Evolutionary conservation across 2,329 filamentous ascomycete genomes (phyloP).

Genomic region (Trichoderma polysporum): DNA sequence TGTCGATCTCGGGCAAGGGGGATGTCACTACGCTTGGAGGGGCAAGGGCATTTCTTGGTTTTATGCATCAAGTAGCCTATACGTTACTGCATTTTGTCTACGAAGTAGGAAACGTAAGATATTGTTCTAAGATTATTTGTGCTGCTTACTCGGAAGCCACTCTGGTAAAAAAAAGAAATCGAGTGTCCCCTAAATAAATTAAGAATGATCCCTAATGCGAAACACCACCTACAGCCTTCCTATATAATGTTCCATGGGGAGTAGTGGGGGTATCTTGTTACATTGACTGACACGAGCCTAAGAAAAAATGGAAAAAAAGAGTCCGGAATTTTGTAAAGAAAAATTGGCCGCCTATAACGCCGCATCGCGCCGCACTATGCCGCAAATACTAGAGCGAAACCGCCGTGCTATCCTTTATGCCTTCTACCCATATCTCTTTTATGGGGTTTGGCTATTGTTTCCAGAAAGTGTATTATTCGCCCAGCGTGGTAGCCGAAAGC

Average conservation of each 20-base stretch:
- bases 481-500: constrained; percentile 33
- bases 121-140: too few relatives aligned
- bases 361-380: constrained; percentile 13
- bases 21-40: background rate
- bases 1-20: background rate
- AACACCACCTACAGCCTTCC: background rate
- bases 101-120: too few relatives aligned
- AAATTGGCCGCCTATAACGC: background rate
- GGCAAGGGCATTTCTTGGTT: too few relatives aligned
- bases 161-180: background rate
- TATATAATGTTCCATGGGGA: too few relatives aligned
- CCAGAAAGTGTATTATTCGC: constrained; percentile 28
- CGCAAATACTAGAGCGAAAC: constrained; percentile 2
- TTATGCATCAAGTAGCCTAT: too few relatives aligned
- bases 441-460: background rate
- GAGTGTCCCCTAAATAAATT: background rate
- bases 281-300: background rate
- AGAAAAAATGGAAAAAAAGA: background rate
- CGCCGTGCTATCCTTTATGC: background rate
- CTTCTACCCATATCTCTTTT: background rate
- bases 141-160: background rate
- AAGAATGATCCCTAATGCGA: too few relatives aligned
- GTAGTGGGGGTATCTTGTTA: background rate
- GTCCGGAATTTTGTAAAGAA: background rate
- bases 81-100: too few relatives aligned